Evolutionary conservation across 345 rosid species (phyloP), one percentile per base, ranked within the genome.

Genomic region (Syzygium aqueum): DNA sequence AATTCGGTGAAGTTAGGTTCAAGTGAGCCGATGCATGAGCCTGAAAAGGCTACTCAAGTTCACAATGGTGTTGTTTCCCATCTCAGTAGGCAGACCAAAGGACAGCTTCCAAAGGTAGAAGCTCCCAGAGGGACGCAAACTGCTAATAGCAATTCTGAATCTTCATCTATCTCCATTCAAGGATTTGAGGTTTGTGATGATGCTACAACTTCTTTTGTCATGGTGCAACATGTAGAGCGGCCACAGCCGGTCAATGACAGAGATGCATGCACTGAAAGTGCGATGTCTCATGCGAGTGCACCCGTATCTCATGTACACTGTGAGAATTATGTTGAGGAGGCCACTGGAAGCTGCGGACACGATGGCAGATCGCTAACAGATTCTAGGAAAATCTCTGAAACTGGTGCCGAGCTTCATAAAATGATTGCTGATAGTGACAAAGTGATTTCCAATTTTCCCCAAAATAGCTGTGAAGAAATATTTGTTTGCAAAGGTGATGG

Each of bases 171-270:
- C 88, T 96, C 98, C 87, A 89, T 94, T 90, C 98, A 95, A 88
- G 95, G 96, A 52, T 92, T 92, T 90, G 98, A 97, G 90, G 92
- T 93, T 86, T 93, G 94, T 89, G 98, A 95, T 89, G 98, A 95
- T 90, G 97, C 95, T 73, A 91, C 94, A 86, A 93, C 96, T 61
- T 95, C 95, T 90, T 86, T 90, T 85, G 95, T 89, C 91, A 87
- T 89, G 97, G 83, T 89, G 22, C 95, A 94, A 80, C 91, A 92
- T 84, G 88, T 89, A 21, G 85, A 85, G 77, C 90, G 89, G 85
- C 84, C 87, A 30, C 85, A 84, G 73, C 86, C 91, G 51, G 93
- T 91, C 85, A 90, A 88, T 85, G 92, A 89, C 88, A 85, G 85
- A 85, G 89, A 89, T 65, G 85, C 88, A 63, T 86, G 87, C 87